phyloP scores from a whole-genome alignment of 305 asterid species.

The Galium porrigens region DNA sequence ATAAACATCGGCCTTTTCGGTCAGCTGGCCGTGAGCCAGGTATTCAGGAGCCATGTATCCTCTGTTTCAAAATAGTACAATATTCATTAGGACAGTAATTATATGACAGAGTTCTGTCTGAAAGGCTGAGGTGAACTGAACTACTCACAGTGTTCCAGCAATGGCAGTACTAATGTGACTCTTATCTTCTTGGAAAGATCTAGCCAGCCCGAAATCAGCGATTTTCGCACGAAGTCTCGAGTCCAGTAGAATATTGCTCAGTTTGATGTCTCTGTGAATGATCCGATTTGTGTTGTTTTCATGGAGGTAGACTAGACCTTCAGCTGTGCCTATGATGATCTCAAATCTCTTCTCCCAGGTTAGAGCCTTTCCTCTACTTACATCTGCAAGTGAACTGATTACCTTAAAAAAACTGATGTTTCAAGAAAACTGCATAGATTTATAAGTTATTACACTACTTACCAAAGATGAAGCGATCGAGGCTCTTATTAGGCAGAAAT shows the following conservation, averaged over 20 bases:
- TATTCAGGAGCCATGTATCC: slow-evolving; percentile 98
- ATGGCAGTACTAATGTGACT: slow-evolving; percentile 82
- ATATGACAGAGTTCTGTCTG: background rate
- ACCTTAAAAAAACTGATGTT: background rate
- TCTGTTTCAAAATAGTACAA: slow-evolving; percentile 22
- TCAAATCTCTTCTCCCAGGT: slow-evolving; percentile 67
- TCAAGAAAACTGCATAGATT: background rate
- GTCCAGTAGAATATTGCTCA: slow-evolving; percentile 69
- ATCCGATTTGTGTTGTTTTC: slow-evolving; percentile 54
- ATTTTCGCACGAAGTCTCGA: slow-evolving; percentile 51
- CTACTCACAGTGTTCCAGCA: slow-evolving; percentile 80
- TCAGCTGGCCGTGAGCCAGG: slow-evolving; percentile 64
- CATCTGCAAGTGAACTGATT: slow-evolving; percentile 26
- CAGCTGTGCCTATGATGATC: slow-evolving; percentile 60
- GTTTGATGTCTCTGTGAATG: slow-evolving; percentile 72
- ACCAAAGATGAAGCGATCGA: slow-evolving; percentile 65
- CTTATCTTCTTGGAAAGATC: slow-evolving; percentile 66
- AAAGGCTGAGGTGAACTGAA: background rate
- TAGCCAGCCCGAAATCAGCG: slow-evolving; percentile 86
- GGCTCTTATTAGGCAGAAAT: slow-evolving; percentile 54
- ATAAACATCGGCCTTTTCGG: slow-evolving; percentile 68
- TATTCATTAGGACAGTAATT: background rate
- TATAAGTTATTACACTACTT: slow-evolving; percentile 6
- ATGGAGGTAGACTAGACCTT: slow-evolving; percentile 71
- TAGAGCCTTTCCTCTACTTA: slow-evolving; percentile 43